Percentiles rank a stretch among this genome's conserved stretches.
These are phyloP conservation scores for Citrullus amarus DNA, from an alignment of 306 rosid species.

Conservation along the genomic window DNA sequence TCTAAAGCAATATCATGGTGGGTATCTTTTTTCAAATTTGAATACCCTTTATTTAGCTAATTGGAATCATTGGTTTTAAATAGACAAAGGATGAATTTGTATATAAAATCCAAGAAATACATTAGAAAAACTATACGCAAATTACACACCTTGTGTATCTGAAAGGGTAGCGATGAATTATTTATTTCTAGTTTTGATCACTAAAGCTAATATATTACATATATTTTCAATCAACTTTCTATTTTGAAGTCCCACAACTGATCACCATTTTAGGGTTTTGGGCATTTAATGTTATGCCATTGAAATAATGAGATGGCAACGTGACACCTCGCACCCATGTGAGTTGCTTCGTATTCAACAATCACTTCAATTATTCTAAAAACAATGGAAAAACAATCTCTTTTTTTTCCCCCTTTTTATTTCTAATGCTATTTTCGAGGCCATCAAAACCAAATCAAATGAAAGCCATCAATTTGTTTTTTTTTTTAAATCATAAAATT, in stretches of 20 bases:
- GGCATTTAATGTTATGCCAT: neutral
- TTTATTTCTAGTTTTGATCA: too few species aligned
- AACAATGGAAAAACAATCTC: neutral
- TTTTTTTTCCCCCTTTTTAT: neutral
- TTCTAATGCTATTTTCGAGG: neutral
- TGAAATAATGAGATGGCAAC: neutral
- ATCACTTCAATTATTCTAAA: neutral
- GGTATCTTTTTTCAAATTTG: too few species aligned
- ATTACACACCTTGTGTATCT: too few species aligned
- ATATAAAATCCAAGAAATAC: too few species aligned
- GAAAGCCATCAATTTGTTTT: neutral
- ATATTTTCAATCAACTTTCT: neutral
- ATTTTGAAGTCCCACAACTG: neutral
- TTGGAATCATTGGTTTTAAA: too few species aligned
- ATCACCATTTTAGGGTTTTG: neutral
- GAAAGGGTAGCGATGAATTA: too few species aligned
- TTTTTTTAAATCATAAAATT: neutral
- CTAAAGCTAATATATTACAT: too few species aligned
- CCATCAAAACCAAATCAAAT: neutral
- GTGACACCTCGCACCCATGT: constrained; percentile 3
- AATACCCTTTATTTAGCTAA: too few species aligned
- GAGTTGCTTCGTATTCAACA: constrained; percentile 1
- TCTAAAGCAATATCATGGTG: too few species aligned
- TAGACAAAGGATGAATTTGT: too few species aligned
- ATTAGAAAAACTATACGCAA: too few species aligned